phyloP scores from a whole-genome alignment of 257 asterid species.

The Solanum tacnaense region DNA sequence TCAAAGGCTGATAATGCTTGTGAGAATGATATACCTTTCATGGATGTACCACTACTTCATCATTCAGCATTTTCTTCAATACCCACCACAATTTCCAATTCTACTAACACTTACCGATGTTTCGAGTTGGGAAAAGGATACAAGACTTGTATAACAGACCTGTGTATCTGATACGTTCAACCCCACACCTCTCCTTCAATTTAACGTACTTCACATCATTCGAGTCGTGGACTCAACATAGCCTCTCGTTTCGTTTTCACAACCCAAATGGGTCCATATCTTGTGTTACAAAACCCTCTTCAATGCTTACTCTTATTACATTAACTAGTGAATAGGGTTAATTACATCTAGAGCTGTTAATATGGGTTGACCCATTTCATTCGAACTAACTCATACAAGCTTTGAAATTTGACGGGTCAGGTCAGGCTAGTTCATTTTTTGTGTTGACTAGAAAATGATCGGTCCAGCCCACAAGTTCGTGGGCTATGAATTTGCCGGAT shows the following conservation, averaged over 20 bases:
- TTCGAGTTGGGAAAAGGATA: neutral
- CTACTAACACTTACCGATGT: too few species aligned
- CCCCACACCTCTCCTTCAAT: neutral
- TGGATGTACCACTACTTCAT: slow-evolving; percentile 16
- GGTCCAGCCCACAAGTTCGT: too few species aligned
- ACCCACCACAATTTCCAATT: neutral
- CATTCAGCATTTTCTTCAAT: slow-evolving; percentile 3
- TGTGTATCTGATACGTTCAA: neutral
- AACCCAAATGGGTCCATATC: neutral
- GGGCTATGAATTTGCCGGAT: too few species aligned
- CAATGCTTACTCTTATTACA: neutral
- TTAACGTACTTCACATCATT: neutral
- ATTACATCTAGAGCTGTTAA: too few species aligned
- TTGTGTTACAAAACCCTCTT: neutral
- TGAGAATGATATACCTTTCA: slow-evolving; percentile 44
- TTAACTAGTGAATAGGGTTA: neutral
- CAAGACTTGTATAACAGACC: neutral
- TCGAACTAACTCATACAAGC: too few species aligned
- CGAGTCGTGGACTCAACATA: neutral
- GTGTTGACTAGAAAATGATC: too few species aligned
- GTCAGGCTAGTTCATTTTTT: too few species aligned
- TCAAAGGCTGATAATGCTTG: slow-evolving; percentile 19
- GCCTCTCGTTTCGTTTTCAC: neutral
- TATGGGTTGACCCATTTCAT: too few species aligned
- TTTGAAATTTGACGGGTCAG: too few species aligned